Evolutionary conservation across 768 basidiomycete species (phyloP).

Genomic region (Chalciporus pseudorubinellus): DNA sequence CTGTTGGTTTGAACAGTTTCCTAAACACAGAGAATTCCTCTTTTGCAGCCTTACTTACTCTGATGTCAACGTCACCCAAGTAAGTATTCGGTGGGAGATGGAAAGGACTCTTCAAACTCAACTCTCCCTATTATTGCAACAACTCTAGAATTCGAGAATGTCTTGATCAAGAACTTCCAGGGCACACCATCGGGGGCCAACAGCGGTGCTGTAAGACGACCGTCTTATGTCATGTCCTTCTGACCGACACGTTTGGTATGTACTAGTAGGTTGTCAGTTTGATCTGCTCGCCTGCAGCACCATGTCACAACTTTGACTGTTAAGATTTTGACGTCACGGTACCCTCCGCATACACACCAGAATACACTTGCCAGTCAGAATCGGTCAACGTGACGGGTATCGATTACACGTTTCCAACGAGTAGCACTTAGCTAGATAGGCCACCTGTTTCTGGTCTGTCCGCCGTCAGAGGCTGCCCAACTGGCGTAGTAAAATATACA

Average conservation of each 20-base stretch:
- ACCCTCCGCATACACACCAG: neutral
- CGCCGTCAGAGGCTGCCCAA: no score
- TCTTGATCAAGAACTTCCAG: neutral
- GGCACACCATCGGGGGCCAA: neutral
- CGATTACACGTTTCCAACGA: neutral
- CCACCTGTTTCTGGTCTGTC: no score
- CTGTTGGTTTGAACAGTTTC: no score
- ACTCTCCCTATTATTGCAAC: neutral
- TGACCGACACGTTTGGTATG: no score
- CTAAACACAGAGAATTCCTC: neutral
- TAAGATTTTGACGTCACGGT: neutral
- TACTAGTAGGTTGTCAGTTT: neutral
- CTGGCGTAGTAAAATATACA: neutral
- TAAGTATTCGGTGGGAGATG: neutral
- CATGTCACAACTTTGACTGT: no score
- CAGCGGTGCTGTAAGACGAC: neutral
- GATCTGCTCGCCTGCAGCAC: neutral
- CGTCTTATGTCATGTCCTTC: no score
- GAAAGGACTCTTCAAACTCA: neutral
- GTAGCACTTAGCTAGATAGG: neutral
- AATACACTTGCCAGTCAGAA: neutral
- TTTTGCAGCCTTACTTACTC: neutral
- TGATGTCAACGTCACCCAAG: neutral
- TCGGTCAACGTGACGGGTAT: neutral
- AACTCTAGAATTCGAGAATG: neutral